Evolutionary conservation across 2,329 filamentous ascomycete genomes (phyloP).

Genomic region (Arthrobotrys pseudoclavata): DNA sequence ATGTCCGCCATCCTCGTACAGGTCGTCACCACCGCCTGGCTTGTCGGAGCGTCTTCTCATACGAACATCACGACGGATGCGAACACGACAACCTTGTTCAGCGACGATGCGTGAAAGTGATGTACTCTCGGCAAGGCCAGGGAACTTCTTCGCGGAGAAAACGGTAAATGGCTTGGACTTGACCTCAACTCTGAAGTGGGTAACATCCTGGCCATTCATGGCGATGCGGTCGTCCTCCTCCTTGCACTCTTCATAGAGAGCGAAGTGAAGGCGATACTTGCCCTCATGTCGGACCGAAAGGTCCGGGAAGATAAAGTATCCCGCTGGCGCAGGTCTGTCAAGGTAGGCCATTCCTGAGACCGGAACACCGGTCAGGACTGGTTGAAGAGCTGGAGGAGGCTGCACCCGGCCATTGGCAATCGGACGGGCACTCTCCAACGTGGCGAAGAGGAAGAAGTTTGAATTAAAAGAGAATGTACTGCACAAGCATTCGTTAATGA

Average conservation of each 20-base stretch:
- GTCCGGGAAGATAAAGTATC: conserved; percentile 98
- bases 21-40: conserved; percentile 69
- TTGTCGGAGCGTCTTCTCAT: conserved; percentile 88
- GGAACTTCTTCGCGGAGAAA: conserved; percentile 98
- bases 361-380: conserved; percentile 92
- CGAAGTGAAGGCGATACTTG: conserved; percentile 90
- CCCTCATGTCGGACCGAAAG: conserved; percentile 96
- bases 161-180: conserved; percentile 89
- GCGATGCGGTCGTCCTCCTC: conserved; percentile 69
- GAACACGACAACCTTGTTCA: conserved; percentile 95
- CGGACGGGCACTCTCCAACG: conserved; percentile 84
- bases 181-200: conserved; percentile 77
- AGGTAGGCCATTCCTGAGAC: conserved; percentile 97
- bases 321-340: conserved; percentile 81
- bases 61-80: conserved; percentile 91
- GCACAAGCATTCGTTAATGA: background rate
- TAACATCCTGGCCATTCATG: conserved; percentile 66
- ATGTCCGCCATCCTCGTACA: conserved; percentile 73
- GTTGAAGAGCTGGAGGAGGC: conserved; percentile 78
- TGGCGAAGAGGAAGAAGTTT: conserved; percentile 97
- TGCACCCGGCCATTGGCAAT: conserved; percentile 83
- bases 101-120: conserved; percentile 88
- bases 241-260: conserved; percentile 87
- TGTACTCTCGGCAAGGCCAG: conserved; percentile 90
- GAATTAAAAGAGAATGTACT: conserved; percentile 90